These are phyloP conservation scores for Alternaria triticimaculans DNA, from an alignment of 2,329 filamentous ascomycete species.

Conservation along the genomic window DNA sequence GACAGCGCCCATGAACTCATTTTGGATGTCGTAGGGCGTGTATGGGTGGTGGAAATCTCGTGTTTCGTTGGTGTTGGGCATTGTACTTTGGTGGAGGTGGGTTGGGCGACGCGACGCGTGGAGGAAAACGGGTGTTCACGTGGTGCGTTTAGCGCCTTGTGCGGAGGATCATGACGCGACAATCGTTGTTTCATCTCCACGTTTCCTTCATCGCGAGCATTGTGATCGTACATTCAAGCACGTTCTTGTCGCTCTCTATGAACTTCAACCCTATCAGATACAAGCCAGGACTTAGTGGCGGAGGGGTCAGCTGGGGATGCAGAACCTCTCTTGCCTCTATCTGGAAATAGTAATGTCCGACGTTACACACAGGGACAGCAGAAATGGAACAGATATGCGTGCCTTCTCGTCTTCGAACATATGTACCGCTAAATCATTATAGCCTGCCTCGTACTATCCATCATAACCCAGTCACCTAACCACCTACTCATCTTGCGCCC, in stretches of 20 bases:
- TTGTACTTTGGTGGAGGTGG: constrained; percentile 4
- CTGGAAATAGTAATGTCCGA: too few relatives aligned
- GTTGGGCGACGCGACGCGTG: constrained; percentile 8
- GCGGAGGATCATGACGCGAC: not conserved
- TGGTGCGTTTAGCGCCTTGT: not conserved
- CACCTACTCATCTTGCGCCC: too few relatives aligned
- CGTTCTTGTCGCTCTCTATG: not conserved
- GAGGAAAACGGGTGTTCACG: constrained; percentile 16
- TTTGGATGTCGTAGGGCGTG: constrained; percentile 84
- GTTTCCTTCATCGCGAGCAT: fast-evolving
- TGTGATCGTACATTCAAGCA: too few relatives aligned
- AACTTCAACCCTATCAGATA: not conserved
- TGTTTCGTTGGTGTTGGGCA: constrained; percentile 19
- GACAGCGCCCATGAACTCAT: constrained; percentile 83
- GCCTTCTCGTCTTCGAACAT: too few relatives aligned
- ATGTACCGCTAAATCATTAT: not conserved
- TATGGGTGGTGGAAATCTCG: constrained; percentile 84
- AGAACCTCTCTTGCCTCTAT: too few relatives aligned
- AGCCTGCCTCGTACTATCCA: not conserved
- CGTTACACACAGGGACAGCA: fast-evolving
- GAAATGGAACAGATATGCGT: too few relatives aligned
- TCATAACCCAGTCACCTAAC: too few relatives aligned
- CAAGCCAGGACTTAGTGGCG: too few relatives aligned
- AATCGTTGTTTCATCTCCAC: not conserved
- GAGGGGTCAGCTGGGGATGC: too few relatives aligned